Percentiles rank a stretch among this genome's conserved stretches.
phyloP scores from a whole-genome alignment of 371 early-diverging fungal genomes.

The Apophysomyces variabilis region DNA sequence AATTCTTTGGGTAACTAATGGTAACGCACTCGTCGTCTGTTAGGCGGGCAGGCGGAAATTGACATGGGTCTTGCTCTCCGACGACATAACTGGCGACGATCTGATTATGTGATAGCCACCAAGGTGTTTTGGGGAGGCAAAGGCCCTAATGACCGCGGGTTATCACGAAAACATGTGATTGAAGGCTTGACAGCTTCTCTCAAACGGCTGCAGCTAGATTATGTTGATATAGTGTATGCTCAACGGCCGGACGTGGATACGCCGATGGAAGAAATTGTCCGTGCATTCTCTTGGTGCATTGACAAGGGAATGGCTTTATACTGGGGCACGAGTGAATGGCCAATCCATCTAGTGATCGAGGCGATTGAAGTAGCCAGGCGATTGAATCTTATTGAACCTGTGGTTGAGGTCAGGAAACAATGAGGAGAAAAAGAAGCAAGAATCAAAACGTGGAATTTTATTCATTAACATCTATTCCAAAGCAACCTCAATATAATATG shows the following conservation, averaged over 20 bases:
- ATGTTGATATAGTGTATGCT: conserved; percentile 80
- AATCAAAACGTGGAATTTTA: not conserved
- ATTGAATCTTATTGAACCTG: conserved; percentile 66
- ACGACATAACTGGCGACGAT: conserved; percentile 59
- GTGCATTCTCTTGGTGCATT: conserved; percentile 84
- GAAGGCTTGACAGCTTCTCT: conserved; percentile 78
- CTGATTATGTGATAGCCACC: conserved; percentile 76
- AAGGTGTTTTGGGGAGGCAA: conserved; percentile 83
- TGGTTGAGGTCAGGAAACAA: conserved; percentile 41
- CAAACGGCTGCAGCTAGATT: conserved; percentile 71
- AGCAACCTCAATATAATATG: conserved; percentile 87
- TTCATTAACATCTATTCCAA: conserved; percentile 36
- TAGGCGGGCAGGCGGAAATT: conserved; percentile 70
- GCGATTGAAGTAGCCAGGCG: conserved; percentile 71
- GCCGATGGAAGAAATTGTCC: conserved; percentile 82
- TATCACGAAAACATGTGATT: conserved; percentile 82
- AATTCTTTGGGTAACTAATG: no score
- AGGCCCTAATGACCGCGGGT: conserved; percentile 77
- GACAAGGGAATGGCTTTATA: conserved; percentile 80
- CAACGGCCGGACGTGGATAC: conserved; percentile 72
- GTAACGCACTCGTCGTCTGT: no score
- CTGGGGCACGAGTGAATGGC: conserved; percentile 88
- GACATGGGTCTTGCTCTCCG: conserved; percentile 78
- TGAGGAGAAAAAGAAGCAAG: not conserved
- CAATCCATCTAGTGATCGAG: conserved; percentile 73